Evolutionary conservation across 257 asterid genomes (phyloP).

Genomic region (Nicotiana tomentosiformis): DNA sequence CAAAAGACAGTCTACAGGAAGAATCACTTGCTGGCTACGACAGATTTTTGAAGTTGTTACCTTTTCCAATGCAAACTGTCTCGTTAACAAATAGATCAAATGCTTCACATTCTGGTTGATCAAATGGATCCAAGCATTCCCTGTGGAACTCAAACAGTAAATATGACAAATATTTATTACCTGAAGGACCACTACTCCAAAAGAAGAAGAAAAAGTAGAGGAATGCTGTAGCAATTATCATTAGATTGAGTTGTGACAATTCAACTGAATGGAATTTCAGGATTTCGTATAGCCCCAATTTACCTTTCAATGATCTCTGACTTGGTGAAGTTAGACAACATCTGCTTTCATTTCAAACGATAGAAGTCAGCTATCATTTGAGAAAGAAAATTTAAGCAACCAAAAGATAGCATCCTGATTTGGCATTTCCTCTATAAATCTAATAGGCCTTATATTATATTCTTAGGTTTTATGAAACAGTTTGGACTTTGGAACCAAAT

Average conservation of each 20-base stretch:
- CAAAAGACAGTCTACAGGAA: background rate
- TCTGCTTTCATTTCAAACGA: conserved; percentile 37
- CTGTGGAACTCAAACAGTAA: conserved; percentile 28
- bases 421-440: background rate
- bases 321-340: conserved; percentile 60
- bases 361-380: conserved; percentile 18
- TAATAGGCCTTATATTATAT: background rate
- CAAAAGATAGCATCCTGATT: background rate
- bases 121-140: conserved; percentile 89
- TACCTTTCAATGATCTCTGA: conserved; percentile 84
- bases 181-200: background rate
- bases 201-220: background rate
- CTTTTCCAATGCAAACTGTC: conserved; percentile 71
- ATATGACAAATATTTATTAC: background rate
- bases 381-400: background rate
- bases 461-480: background rate
- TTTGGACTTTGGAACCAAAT: background rate
- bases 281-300: background rate
- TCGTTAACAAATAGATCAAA: conserved; percentile 74
- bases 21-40: background rate
- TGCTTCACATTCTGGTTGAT: conserved; percentile 91
- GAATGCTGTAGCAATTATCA: background rate
- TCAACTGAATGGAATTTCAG: background rate
- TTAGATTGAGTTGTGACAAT: background rate
- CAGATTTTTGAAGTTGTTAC: conserved; percentile 23